Evolutionary conservation across 306 rosid genomes (phyloP).

Genomic region (Corylus avellana): DNA sequence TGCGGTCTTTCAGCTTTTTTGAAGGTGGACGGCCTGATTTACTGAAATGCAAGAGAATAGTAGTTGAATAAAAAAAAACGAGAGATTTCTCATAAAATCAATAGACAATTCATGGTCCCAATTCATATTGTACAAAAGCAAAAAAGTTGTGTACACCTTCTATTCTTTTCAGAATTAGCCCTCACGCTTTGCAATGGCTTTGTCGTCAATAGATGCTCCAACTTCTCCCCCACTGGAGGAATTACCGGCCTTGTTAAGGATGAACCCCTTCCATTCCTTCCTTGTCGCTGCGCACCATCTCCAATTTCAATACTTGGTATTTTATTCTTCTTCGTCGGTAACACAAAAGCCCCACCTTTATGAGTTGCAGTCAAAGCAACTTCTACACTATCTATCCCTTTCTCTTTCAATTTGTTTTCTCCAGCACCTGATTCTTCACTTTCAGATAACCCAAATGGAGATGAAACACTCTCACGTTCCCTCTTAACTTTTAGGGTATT

Average conservation of each 20-base stretch:
- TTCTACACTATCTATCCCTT: constrained; percentile 41
- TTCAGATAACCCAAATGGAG: constrained; percentile 74
- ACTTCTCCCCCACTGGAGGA: constrained; percentile 60
- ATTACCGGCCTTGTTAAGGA: constrained; percentile 51
- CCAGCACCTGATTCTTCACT: constrained; percentile 84
- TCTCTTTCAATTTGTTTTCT: constrained; percentile 64
- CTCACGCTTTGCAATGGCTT: constrained; percentile 58
- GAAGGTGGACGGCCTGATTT: constrained; percentile 84
- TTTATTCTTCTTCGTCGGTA: constrained; percentile 62
- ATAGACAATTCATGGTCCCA: neutral
- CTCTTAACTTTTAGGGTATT: constrained; percentile 47
- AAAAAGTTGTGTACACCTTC: constrained; percentile 46
- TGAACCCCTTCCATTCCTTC: constrained; percentile 74
- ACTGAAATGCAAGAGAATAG: constrained; percentile 45
- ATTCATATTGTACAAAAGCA: neutral
- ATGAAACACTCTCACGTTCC: constrained; percentile 54
- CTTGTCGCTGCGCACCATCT: constrained; percentile 64
- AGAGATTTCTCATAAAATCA: constrained; percentile 6
- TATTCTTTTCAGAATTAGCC: constrained; percentile 59
- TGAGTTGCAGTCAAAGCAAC: constrained; percentile 40
- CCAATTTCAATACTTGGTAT: constrained; percentile 57
- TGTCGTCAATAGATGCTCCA: constrained; percentile 44
- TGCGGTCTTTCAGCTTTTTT: constrained; percentile 82
- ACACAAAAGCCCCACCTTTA: constrained; percentile 50
- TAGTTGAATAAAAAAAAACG: neutral